phyloP scores from a whole-genome alignment of 345 rosid species.

The Syzygium aqueum region DNA sequence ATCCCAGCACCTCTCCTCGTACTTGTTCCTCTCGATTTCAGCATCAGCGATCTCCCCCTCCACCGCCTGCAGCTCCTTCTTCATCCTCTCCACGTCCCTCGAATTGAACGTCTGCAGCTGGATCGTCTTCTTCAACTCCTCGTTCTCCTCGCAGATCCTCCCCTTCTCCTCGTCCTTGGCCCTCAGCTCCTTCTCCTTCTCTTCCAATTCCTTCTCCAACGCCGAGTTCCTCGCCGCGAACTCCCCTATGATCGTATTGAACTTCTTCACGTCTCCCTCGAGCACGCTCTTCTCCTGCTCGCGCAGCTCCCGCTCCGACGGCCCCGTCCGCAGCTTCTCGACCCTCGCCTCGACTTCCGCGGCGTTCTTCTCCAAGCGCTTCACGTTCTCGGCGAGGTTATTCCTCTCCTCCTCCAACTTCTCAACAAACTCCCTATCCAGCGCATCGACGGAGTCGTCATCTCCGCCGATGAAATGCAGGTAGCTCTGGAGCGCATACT shows the following conservation, averaged over 20 bases:
- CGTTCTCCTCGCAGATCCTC: conserved; percentile 52
- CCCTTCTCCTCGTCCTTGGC: conserved; percentile 55
- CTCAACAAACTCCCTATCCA: conserved; percentile 45
- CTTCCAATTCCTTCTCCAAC: conserved; percentile 43
- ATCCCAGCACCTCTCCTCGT: conserved; percentile 87
- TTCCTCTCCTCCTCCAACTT: conserved; percentile 56
- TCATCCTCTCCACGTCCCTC: conserved; percentile 90
- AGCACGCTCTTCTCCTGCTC: conserved; percentile 49
- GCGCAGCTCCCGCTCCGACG: conserved; percentile 42
- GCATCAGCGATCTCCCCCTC: conserved; percentile 74
- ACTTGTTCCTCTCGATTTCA: conserved; percentile 47
- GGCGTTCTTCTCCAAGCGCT: conserved; percentile 16
- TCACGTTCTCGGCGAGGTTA: conserved; percentile 21
- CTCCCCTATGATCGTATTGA: conserved; percentile 40
- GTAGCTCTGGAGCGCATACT: conserved; percentile 41
- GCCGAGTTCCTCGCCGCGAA: conserved; percentile 25
- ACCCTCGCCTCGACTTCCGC: conserved; percentile 34
- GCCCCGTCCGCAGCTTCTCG: conserved; percentile 42
- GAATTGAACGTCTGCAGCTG: conserved; percentile 64
- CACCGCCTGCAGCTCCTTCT: conserved; percentile 75
- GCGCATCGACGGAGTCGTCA: conserved; percentile 45
- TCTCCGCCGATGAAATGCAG: conserved; percentile 43
- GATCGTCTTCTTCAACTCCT: conserved; percentile 61
- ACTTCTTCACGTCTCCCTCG: conserved; percentile 68
- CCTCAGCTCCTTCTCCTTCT: conserved; percentile 42